A percentile compares a stretch with the other conserved stretches of the same genome.
Evolutionary conservation across 345 rosid species (phyloP).

Genomic region (Euphorbia lathyris): DNA sequence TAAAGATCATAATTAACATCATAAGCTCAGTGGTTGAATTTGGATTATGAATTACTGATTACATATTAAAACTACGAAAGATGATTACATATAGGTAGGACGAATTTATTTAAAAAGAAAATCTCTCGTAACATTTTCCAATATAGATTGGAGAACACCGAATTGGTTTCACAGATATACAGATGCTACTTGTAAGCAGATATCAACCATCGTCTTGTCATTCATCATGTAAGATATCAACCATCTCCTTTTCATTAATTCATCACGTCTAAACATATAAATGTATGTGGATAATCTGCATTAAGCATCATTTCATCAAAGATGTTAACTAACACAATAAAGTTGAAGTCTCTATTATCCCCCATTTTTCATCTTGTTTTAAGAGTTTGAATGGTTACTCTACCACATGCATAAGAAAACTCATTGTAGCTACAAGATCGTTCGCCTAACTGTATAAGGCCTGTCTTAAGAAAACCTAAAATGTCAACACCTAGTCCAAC

Average conservation of each 20-base stretch:
- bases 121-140: background rate
- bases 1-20: background rate
- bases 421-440: background rate
- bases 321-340: background rate
- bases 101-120: background rate
- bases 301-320: background rate
- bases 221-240: background rate
- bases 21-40: background rate
- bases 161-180: background rate
- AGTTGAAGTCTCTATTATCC: background rate
- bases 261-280: background rate
- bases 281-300: background rate
- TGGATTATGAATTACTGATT: background rate
- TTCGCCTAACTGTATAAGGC: background rate
- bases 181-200: background rate
- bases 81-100: background rate
- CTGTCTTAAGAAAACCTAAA: background rate
- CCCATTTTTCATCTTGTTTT: background rate
- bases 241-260: background rate
- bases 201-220: background rate
- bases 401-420: background rate
- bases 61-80: background rate
- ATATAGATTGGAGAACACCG: conserved; percentile 6
- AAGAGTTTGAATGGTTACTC: background rate
- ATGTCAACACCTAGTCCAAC: background rate